phyloP scores from a whole-genome alignment of 2,329 filamentous ascomycete genomes.

The Lachnellula cervina region DNA sequence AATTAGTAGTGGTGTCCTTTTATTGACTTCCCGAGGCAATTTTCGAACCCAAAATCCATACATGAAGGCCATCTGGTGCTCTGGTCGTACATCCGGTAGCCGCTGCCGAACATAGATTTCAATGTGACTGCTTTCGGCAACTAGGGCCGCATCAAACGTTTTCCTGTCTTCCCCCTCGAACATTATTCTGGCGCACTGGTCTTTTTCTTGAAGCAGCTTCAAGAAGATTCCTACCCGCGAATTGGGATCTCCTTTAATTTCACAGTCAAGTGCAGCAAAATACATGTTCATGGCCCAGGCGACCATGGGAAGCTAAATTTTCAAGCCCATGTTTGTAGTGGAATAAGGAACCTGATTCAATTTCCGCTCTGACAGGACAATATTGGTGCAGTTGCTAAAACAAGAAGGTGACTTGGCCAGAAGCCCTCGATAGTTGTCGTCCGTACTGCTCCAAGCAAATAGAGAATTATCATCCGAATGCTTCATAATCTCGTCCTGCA shows the following conservation, averaged over 20 bases:
- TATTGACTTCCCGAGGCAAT: not conserved
- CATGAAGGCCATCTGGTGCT: not conserved
- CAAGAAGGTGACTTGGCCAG: slow-evolving; percentile 10
- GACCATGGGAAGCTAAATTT: slow-evolving; percentile 15
- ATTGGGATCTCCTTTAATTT: not conserved
- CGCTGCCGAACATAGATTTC: slow-evolving; percentile 7
- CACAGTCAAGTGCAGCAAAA: slow-evolving; percentile 19
- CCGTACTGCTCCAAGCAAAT: slow-evolving; percentile 27
- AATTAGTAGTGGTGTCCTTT: too few relatives aligned
- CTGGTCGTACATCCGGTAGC: not conserved
- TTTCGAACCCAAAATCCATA: slow-evolving; percentile 10
- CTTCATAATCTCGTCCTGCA: slow-evolving; percentile 31
- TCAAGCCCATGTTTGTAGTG: slow-evolving; percentile 19
- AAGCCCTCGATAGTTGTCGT: slow-evolving; percentile 3
- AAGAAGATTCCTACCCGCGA: slow-evolving; percentile 10
- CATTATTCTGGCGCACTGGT: slow-evolving; percentile 2
- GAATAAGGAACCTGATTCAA: slow-evolving; percentile 11
- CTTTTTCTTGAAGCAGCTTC: slow-evolving; percentile 1
- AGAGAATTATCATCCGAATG: slow-evolving; percentile 33
- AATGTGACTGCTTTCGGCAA: not conserved
- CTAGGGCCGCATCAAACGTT: not conserved
- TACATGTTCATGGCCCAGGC: slow-evolving; percentile 22
- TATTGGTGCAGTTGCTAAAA: not conserved
- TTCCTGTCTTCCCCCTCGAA: not conserved
- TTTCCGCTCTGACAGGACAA: not conserved